A percentile compares a stretch with the other conserved stretches of the same genome.
Evolutionary conservation across 345 rosid genomes (phyloP).

Genomic region (Salix suchowensis): DNA sequence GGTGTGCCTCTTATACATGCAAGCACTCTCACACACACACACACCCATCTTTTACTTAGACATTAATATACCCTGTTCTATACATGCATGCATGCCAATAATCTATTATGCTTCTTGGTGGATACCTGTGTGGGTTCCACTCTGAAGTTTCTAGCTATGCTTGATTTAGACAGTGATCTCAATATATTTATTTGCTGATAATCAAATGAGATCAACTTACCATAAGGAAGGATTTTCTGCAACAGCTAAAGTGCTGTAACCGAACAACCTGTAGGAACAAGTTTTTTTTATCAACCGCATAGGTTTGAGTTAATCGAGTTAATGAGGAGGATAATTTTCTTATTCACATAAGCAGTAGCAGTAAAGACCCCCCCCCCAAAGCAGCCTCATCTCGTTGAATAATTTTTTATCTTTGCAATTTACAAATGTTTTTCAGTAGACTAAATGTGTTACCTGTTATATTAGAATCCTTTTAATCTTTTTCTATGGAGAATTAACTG

Average conservation of each 20-base stretch:
- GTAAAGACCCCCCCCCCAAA: background rate
- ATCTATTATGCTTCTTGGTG: background rate
- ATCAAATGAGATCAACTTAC: background rate
- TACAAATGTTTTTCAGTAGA: background rate
- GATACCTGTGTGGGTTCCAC: background rate
- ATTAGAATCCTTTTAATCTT: background rate
- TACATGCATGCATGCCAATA: background rate
- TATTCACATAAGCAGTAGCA: background rate
- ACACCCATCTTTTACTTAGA: background rate
- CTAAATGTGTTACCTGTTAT: background rate
- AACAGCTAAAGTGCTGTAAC: background rate
- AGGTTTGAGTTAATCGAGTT: background rate
- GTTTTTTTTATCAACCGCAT: background rate
- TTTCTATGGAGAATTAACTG: background rate
- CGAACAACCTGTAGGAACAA: background rate
- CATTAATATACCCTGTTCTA: background rate
- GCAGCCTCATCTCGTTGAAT: background rate
- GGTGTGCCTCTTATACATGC: slow-evolving; percentile 26
- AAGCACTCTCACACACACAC: background rate
- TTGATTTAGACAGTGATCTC: background rate
- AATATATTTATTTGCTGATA: background rate
- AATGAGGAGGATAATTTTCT: background rate
- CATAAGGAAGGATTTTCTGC: background rate
- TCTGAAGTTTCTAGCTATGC: background rate
- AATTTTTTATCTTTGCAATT: background rate